Percentiles rank a stretch among this genome's conserved stretches.
phyloP scores from a whole-genome alignment of 2,329 filamentous ascomycete genomes.

The Colletotrichum trifolii region DNA sequence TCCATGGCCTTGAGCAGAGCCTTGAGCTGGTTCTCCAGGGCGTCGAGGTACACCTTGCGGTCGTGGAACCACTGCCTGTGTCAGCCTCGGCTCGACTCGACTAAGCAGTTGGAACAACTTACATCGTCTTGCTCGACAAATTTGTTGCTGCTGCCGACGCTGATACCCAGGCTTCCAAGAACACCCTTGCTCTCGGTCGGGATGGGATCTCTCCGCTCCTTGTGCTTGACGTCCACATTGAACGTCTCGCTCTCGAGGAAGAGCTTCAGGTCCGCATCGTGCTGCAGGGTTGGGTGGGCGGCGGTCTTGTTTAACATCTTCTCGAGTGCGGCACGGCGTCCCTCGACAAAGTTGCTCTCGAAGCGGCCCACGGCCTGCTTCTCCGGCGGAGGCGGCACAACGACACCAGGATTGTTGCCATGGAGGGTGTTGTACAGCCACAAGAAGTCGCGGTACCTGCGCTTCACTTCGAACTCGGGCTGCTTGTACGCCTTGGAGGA shows the following conservation, averaged over 20 bases:
- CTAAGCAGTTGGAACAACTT: slow-evolving; percentile 48
- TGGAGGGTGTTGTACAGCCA: slow-evolving; percentile 98
- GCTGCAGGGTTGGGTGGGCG: slow-evolving; percentile 87
- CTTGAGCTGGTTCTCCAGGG: slow-evolving; percentile 90
- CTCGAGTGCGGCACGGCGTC: slow-evolving; percentile 88
- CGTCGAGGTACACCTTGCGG: slow-evolving; percentile 92
- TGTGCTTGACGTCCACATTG: slow-evolving; percentile 97
- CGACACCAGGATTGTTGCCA: slow-evolving; percentile 92
- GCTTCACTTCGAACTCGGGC: slow-evolving; percentile 90
- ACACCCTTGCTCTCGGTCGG: slow-evolving; percentile 93
- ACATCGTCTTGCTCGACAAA: slow-evolving; percentile 98
- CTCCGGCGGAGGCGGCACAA: slow-evolving; percentile 95
- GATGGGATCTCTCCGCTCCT: slow-evolving; percentile 89
- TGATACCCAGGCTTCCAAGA: slow-evolving; percentile 85
- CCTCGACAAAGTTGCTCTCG: slow-evolving; percentile 96
- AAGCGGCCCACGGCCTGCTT: slow-evolving; percentile 98
- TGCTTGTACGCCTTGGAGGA: slow-evolving; percentile 96
- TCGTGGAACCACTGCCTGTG: slow-evolving; percentile 90
- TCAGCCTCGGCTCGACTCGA: slow-evolving; percentile 27
- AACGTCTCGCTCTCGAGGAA: slow-evolving; percentile 97
- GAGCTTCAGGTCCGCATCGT: slow-evolving; percentile 93
- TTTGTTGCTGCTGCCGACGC: slow-evolving; percentile 81
- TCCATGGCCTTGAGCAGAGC: slow-evolving; percentile 94
- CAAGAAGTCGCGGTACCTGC: slow-evolving; percentile 94
- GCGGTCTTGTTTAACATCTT: slow-evolving; percentile 98